These are phyloP conservation scores for Tieghemostelium lacteum DNA, from an alignment of 78 protist genomes.

Conservation along the genomic window DNA sequence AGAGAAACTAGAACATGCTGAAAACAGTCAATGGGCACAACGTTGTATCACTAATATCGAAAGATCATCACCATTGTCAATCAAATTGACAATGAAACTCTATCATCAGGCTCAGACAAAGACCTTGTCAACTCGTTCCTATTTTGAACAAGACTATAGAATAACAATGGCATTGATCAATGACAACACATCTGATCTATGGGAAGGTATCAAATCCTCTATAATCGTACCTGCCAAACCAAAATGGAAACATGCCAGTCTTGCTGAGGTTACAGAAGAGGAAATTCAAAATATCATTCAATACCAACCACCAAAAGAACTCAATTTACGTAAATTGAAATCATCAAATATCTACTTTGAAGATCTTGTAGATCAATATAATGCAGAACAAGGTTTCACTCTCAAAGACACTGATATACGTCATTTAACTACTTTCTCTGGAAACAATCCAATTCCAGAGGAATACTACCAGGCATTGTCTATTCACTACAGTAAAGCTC, in stretches of 20 bases:
- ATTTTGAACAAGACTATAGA: slow-evolving; percentile 38
- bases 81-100: slow-evolving; percentile 32
- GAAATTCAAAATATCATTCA: slow-evolving; percentile 12
- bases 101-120: slow-evolving; percentile 4
- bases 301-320: slow-evolving; percentile 13
- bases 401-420: background rate
- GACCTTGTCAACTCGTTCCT: background rate
- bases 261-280: slow-evolving; percentile 29
- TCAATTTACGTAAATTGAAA: background rate
- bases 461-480: too few species aligned
- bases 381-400: background rate
- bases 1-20: background rate
- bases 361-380: slow-evolving; percentile 8
- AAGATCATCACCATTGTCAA: slow-evolving; percentile 30
- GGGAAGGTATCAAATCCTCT: slow-evolving; percentile 55
- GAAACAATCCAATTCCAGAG: too few species aligned
- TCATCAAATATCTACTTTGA: slow-evolving; percentile 9
- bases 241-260: slow-evolving; percentile 11
- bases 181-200: slow-evolving; percentile 34
- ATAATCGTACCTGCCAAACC: slow-evolving; percentile 16
- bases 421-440: background rate
- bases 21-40: slow-evolving; percentile 32
- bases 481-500: too few species aligned
- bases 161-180: slow-evolving; percentile 28
- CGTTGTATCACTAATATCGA: slow-evolving; percentile 30